Evolutionary conservation across 1,139 yeast species (phyloP).

Genomic region (Pichia sp.): DNA sequence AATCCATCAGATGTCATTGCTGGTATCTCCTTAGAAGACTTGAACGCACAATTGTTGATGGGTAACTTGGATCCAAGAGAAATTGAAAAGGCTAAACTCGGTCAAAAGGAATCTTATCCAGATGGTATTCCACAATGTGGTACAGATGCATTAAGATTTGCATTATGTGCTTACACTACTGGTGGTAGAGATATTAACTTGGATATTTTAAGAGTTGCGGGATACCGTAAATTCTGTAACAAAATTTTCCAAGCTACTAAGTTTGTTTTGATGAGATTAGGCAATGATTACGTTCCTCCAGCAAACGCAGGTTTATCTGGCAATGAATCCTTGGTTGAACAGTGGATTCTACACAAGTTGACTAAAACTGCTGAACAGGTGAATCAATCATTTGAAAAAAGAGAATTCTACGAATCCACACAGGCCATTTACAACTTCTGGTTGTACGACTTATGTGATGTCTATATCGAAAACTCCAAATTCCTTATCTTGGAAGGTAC

Average conservation of each 20-base stretch:
- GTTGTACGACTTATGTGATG: slow-evolving; percentile 93
- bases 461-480: slow-evolving; percentile 96
- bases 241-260: slow-evolving; percentile 98
- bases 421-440: slow-evolving; percentile 87
- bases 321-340: slow-evolving; percentile 85
- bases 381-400: slow-evolving; percentile 64
- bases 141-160: slow-evolving; percentile 96
- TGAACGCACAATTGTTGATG: slow-evolving; percentile 68
- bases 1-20: slow-evolving; percentile 92
- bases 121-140: slow-evolving; percentile 99
- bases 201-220: slow-evolving; percentile 95
- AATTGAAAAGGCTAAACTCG: slow-evolving; percentile 78
- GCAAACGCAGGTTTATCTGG: slow-evolving; percentile 60
- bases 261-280: slow-evolving; percentile 90
- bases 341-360: slow-evolving; percentile 91
- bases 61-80: slow-evolving; percentile 94
- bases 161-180: slow-evolving; percentile 95
- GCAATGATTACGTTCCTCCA: slow-evolving; percentile 82
- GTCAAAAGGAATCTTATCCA: slow-evolving; percentile 89
- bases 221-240: slow-evolving; percentile 98
- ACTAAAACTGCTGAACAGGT: slow-evolving; percentile 64
- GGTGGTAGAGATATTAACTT: slow-evolving; percentile 98
- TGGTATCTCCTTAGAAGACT: slow-evolving; percentile 75
- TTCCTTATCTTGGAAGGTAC: slow-evolving; percentile 88
- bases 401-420: slow-evolving; percentile 89